These are phyloP conservation scores for Pseudonitzschia delicatissima DNA, from an alignment of 108 stramenopile species.

Conservation along the genomic window DNA sequence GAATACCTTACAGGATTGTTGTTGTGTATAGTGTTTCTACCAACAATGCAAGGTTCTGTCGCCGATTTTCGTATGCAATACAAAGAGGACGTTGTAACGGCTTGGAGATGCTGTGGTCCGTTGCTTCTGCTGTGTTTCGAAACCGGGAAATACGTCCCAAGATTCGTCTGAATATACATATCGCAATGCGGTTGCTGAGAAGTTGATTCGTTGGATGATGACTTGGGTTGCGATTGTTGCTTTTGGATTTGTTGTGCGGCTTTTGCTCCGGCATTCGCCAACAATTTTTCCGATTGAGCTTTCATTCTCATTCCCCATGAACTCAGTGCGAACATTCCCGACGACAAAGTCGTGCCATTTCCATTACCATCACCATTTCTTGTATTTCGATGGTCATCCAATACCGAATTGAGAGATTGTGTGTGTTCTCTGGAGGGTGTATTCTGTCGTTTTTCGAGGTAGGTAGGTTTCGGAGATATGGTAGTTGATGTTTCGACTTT, in stretches of 20 bases:
- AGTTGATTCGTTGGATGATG: neutral
- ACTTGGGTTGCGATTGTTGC: neutral
- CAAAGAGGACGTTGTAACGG: constrained; percentile 34
- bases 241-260: constrained; percentile 1
- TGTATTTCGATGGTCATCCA: constrained; percentile 3
- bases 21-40: neutral
- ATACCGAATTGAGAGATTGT: neutral
- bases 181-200: constrained; percentile 5
- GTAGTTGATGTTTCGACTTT: neutral
- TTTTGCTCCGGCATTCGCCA: constrained; percentile 4
- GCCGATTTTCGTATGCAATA: constrained; percentile 37
- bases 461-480: neutral
- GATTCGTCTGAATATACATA: constrained; percentile 30
- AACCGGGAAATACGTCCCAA: constrained; percentile 29
- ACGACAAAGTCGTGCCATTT: constrained; percentile 11
- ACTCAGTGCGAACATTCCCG: constrained; percentile 24
- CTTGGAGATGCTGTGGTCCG: constrained; percentile 1
- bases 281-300: constrained; percentile 20
- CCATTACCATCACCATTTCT: neutral
- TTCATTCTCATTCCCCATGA: constrained; percentile 36
- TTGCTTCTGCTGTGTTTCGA: neutral
- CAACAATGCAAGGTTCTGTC: constrained; percentile 19
- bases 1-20: constrained; percentile 6
- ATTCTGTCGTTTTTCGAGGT: constrained; percentile 1
- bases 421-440: constrained; percentile 1